Base-by-base conservation (phyloP, 306 rosid genomes). In the Castanea crenata region DNA sequence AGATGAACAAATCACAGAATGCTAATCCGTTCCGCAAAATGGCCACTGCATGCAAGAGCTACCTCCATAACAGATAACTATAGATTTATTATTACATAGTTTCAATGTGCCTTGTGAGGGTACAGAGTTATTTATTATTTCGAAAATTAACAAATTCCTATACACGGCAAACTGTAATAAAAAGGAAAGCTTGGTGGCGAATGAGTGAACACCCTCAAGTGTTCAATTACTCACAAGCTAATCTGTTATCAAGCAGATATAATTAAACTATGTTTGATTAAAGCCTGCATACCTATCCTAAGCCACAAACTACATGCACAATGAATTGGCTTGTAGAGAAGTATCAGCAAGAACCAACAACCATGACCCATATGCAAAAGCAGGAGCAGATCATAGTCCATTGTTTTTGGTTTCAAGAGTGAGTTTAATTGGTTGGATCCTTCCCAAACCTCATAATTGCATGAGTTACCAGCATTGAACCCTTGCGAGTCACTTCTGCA, bases 381-480 rank as follows among this genome's bases (percentile, higher is more conserved):
- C 54, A 49, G 74, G 57, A 29, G 63, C 38, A 44, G 38, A 55
- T 8, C 29, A 69, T 56, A 3, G 57, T 21, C 10, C 55, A 19
- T 13, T 38, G 46, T 38, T 56, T 0, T 57, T 41, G 68, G 41
- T 41, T 46, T 75, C 20, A 21, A 25, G 29, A 57, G 69, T 74
- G 54, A 69, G 34, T 58, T 82, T 31, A 80, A n/a, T 3, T 31
- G 11, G 74, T 71, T 49, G 90, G 92, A 73, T 90, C 97, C 87
- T 92, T 92, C 63, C 98, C 98, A 55, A 94, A 94, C 70, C 94
- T 73, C 98, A 94, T 90, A 54, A 92, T 69, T 70, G 83, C 82
- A 78, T 94, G 98, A 51, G 97, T 90, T 58, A 82, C 87, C 57
- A 94, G 74, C 97, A 94, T 92, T 18, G 96, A 75, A 68, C 90